Evolutionary conservation across 2,329 filamentous ascomycete genomes (phyloP).

Genomic region (Thelonectria olida): DNA sequence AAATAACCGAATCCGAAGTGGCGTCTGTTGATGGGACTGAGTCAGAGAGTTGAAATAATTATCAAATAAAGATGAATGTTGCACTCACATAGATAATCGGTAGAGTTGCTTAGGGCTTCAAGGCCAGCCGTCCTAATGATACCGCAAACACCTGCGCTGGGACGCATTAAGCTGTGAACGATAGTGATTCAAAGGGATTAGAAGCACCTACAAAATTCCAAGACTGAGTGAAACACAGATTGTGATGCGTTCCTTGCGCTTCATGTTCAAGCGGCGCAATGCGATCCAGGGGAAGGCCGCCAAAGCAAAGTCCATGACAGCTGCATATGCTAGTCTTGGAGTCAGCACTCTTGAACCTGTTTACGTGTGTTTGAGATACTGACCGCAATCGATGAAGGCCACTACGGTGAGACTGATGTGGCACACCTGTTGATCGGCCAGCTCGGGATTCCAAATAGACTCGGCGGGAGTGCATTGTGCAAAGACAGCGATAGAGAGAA

Average conservation of each 20-base stretch:
- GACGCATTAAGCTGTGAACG: not conserved
- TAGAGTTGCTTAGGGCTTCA: slow-evolving; percentile 19
- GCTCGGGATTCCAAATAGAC: no score
- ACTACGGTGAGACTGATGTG: slow-evolving; percentile 17
- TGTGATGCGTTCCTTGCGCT: slow-evolving; percentile 22
- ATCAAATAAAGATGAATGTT: not conserved
- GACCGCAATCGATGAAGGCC: slow-evolving; percentile 19
- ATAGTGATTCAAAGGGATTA: not conserved
- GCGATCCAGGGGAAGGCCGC: slow-evolving; percentile 23
- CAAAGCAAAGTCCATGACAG: slow-evolving; percentile 19
- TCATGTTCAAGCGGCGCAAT: slow-evolving; percentile 22
- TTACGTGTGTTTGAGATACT: not conserved
- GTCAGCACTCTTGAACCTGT: not conserved
- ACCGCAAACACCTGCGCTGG: slow-evolving; percentile 20
- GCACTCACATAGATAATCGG: slow-evolving; percentile 21
- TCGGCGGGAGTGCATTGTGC: no score
- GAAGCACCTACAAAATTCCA: slow-evolving; percentile 16
- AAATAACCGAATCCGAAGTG: slow-evolving; percentile 24
- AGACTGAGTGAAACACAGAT: slow-evolving; percentile 23
- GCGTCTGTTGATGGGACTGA: not conserved
- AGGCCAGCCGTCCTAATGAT: slow-evolving; percentile 18
- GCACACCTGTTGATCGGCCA: not conserved
- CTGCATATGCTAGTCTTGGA: slow-evolving; percentile 9
- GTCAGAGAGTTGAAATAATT: not conserved
- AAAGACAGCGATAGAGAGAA: not conserved